Conservation (phyloP, 2,329 filamentous ascomycete species). For the Helicocarpus griseus region DNA sequence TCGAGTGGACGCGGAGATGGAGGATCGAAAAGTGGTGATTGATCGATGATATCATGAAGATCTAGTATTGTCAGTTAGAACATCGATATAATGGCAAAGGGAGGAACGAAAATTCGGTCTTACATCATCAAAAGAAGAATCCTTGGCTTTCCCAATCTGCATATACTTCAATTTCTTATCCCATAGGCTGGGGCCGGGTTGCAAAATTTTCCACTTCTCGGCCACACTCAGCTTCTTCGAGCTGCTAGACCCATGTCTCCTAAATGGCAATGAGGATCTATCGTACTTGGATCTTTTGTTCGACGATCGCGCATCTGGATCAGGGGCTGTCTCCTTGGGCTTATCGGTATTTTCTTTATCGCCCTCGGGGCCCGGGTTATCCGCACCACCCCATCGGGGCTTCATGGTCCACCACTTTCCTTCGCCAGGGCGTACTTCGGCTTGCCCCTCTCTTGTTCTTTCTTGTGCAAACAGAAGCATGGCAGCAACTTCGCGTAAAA, state of each 20-base stretch:
- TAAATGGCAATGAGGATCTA: slow-evolving; percentile 23
- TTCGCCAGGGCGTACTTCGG: slow-evolving; percentile 42
- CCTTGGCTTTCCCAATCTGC: slow-evolving; percentile 45
- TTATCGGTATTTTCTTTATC: slow-evolving; percentile 23
- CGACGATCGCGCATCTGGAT: slow-evolving; percentile 20
- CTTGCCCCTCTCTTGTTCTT: slow-evolving; percentile 45
- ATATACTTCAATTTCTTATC: slow-evolving; percentile 47
- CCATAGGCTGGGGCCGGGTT: slow-evolving; percentile 44
- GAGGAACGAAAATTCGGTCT: slow-evolving; percentile 15
- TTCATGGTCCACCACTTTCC: slow-evolving; percentile 52
- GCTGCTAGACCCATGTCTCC: slow-evolving; percentile 23
- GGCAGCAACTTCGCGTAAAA: slow-evolving; percentile 48
- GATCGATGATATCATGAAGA: slow-evolving; percentile 52
- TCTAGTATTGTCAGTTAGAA: slow-evolving; percentile 26
- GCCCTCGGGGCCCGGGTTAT: slow-evolving; percentile 27
- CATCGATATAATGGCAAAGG: slow-evolving; percentile 4
- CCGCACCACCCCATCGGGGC: slow-evolving; percentile 47
- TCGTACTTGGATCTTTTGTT: slow-evolving; percentile 32
- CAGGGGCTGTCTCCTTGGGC: slow-evolving; percentile 15
- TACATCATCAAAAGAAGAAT: slow-evolving; percentile 45
- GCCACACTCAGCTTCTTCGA: slow-evolving; percentile 36
- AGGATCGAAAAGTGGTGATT: slow-evolving; percentile 54
- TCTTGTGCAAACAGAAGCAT: slow-evolving; percentile 52
- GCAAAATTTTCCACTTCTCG: slow-evolving; percentile 45
- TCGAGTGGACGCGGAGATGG: slow-evolving; percentile 47